Evolutionary conservation across 2,329 filamentous ascomycete species (phyloP).

Genomic region (Aspergillus arachidicola): DNA sequence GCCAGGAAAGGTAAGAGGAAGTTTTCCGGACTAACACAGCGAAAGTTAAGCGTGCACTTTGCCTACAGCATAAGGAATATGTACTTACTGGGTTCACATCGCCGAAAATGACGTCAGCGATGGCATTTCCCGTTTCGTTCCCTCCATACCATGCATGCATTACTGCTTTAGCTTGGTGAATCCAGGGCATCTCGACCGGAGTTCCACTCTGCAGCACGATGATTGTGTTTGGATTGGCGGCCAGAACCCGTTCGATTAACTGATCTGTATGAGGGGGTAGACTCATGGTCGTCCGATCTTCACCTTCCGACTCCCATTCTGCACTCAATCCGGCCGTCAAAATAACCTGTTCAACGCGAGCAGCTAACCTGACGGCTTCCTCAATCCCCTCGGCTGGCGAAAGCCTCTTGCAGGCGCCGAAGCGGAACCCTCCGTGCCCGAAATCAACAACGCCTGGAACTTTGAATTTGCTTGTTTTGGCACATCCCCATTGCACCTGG

Average conservation of each 20-base stretch:
- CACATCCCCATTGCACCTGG: conserved; percentile 60
- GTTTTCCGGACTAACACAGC: conserved; percentile 59
- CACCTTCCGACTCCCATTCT: conserved; percentile 71
- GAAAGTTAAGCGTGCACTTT: background rate
- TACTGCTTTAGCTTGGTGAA: conserved; percentile 52
- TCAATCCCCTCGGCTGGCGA: conserved; percentile 12
- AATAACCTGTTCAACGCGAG: conserved; percentile 71
- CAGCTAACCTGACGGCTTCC: conserved; percentile 64
- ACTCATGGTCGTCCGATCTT: conserved; percentile 48
- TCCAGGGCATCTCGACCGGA: conserved; percentile 55
- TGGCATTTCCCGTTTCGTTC: conserved; percentile 76
- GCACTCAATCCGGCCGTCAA: conserved; percentile 64
- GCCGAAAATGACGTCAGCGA: conserved; percentile 74
- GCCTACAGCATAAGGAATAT: too few relatives aligned
- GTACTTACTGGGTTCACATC: conserved; percentile 60
- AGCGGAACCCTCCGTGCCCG: conserved; percentile 59
- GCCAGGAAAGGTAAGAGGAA: conserved; percentile 69
- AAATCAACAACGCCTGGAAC: conserved; percentile 50
- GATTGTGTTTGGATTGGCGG: conserved; percentile 66
- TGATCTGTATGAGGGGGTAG: conserved; percentile 54
- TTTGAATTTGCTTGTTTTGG: conserved; percentile 58
- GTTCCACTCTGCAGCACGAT: conserved; percentile 76
- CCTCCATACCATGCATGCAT: conserved; percentile 80
- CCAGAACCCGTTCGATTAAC: conserved; percentile 62
- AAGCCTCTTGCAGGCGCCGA: conserved; percentile 56